phyloP scores from a whole-genome alignment of 768 basidiomycete species.

The Podaxis sp. region DNA sequence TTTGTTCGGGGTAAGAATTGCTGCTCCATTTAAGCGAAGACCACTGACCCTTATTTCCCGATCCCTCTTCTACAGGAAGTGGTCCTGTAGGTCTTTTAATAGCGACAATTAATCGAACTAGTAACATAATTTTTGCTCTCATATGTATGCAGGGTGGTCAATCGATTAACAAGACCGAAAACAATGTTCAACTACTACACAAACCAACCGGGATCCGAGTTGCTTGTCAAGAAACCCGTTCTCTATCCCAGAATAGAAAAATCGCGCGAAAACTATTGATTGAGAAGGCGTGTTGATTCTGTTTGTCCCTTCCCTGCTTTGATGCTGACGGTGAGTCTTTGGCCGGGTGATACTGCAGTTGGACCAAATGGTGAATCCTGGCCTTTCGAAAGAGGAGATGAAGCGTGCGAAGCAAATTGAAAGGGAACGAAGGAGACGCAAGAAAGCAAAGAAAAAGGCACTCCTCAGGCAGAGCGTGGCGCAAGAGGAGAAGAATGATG shows the following conservation, averaged over 20 bases:
- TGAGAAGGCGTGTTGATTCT: conserved; percentile 65
- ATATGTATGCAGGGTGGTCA: conserved; percentile 72
- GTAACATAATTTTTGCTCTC: conserved; percentile 20
- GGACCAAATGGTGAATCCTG: conserved; percentile 72
- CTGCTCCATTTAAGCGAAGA: neutral
- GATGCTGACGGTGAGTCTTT: conserved; percentile 7
- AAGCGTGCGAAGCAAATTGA: conserved; percentile 72
- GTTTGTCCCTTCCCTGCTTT: conserved; percentile 14
- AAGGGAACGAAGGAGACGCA: conserved; percentile 69
- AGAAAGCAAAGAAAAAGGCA: conserved; percentile 77
- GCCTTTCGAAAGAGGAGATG: conserved; percentile 70
- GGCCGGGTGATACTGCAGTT: conserved; percentile 45
- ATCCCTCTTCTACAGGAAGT: conserved; percentile 51
- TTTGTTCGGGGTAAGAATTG: conserved; percentile 75
- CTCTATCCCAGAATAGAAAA: conserved; percentile 74
- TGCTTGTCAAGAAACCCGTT: conserved; percentile 86
- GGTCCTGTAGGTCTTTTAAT: conserved; percentile 59
- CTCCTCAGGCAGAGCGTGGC: conserved; percentile 27
- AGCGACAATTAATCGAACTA: conserved; percentile 19
- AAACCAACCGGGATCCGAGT: conserved; percentile 88
- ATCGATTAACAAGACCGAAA: conserved; percentile 93
- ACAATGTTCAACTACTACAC: conserved; percentile 88
- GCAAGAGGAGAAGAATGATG: conserved; percentile 13
- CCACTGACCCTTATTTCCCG: neutral
- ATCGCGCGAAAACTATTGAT: conserved; percentile 70